These are phyloP conservation scores for Friedmanniomyces endolithicus DNA, from an alignment of 495 filamentous ascomycete species.

Conservation along the genomic window DNA sequence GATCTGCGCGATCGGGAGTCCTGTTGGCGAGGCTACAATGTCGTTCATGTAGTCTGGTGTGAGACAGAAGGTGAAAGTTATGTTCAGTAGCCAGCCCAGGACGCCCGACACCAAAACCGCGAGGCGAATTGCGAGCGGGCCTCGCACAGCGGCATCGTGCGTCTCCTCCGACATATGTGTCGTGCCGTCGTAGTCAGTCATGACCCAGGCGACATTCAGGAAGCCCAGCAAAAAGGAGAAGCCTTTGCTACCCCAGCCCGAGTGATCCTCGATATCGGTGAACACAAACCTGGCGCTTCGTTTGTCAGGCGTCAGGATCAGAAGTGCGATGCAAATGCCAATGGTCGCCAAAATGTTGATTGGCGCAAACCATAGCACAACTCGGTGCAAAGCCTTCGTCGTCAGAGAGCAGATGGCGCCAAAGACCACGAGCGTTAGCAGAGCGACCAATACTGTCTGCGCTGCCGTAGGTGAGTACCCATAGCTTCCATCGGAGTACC, in stretches of 20 bases:
- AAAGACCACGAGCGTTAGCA: constrained; percentile 44
- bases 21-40: constrained; percentile 49
- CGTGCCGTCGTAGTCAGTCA: constrained; percentile 55
- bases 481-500: constrained; percentile 32
- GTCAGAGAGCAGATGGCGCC: constrained; percentile 55
- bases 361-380: constrained; percentile 59
- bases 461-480: constrained; percentile 39
- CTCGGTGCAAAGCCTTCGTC: constrained; percentile 49
- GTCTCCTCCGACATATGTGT: constrained; percentile 70
- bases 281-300: constrained; percentile 51
- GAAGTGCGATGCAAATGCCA: constrained; percentile 45
- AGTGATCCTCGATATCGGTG: constrained; percentile 45
- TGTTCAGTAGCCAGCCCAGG: constrained; percentile 52
- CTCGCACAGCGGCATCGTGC: constrained; percentile 54
- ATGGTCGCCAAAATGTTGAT: constrained; percentile 47
- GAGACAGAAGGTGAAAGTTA: constrained; percentile 58
- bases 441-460: constrained; percentile 51
- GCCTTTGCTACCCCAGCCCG: constrained; percentile 51
- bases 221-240: constrained; percentile 62
- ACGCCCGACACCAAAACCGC: constrained; percentile 55
- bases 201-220: constrained; percentile 57
- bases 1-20: constrained; percentile 57
- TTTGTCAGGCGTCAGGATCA: constrained; percentile 47
- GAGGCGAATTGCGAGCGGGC: constrained; percentile 50
- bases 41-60: constrained; percentile 43